phyloP scores from a whole-genome alignment of 805 yeast species.

The Metschnikowia rubicola region DNA sequence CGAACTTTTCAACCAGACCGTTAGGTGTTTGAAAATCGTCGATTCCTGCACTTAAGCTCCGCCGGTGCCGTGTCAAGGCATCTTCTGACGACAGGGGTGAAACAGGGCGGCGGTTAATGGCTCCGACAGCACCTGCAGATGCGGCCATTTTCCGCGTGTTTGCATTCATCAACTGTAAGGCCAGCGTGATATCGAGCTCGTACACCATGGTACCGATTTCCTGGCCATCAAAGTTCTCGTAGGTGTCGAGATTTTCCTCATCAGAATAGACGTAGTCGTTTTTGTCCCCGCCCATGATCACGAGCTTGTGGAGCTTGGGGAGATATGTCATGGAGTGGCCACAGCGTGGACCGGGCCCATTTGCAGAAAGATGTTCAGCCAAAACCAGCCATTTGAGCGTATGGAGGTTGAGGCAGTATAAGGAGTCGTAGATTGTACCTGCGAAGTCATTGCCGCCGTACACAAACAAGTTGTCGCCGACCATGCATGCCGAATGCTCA shows the following conservation, averaged over 20 bases:
- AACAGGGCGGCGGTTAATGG: conserved; percentile 13
- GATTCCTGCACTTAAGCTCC: conserved; percentile 36
- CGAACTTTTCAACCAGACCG: conserved; percentile 19
- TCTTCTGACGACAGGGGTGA: conserved; percentile 18
- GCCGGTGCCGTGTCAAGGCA: conserved; percentile 28
- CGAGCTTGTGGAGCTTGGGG: conserved; percentile 59
- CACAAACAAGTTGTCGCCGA: conserved; percentile 73
- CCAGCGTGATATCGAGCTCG: conserved; percentile 53
- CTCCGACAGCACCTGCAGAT: conserved; percentile 21
- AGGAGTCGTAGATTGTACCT: conserved; percentile 63
- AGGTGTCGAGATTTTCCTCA: conserved; percentile 48
- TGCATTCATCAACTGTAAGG: conserved; percentile 28
- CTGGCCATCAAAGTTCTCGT: conserved; percentile 48
- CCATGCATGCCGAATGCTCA: conserved; percentile 84
- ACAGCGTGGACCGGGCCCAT: conserved; percentile 77
- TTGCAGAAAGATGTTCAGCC: conserved; percentile 29
- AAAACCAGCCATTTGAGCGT: conserved; percentile 71
- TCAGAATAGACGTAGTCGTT: conserved; percentile 58
- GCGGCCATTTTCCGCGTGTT: conserved; percentile 17
- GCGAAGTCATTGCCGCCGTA: conserved; percentile 84
- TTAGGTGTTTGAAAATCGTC: conserved; percentile 27
- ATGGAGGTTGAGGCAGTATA: conserved; percentile 73
- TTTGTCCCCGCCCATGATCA: conserved; percentile 91
- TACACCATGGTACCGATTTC: conserved; percentile 56
- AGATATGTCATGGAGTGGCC: conserved; percentile 86